Evolutionary conservation across 495 filamentous ascomycete species (phyloP), one percentile per base, ranked within the genome.

Genomic region (Talaromyces adpressus): DNA sequence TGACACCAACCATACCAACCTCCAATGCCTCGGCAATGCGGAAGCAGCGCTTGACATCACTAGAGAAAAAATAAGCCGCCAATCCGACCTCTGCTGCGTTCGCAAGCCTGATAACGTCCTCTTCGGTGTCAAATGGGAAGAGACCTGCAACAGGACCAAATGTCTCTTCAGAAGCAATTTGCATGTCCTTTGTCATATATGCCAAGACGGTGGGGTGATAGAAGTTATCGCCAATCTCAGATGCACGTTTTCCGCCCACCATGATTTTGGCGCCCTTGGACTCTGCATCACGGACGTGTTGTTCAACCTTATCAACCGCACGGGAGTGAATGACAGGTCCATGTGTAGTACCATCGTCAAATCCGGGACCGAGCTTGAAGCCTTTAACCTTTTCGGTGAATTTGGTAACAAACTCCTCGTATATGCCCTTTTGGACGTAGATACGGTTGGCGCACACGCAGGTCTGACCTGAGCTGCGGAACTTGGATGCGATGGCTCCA

Each of bases 91-190:
- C 81, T 4, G 85, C 77, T 16, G 79, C 70, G 70, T 93, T 93
- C 2, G 90, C 89, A 32, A 91, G 72, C 41, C 79, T 77, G 20
- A 93, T 81, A 1, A 91, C 90, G 67, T 93, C 90, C 58, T 87
- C 82, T 71, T 93, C 90, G 0, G 84, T 89, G n/a, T 84, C 78
- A 67, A 93, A 93, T 20, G 79, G 80, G 70, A 89, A 90, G 7
- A 93, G 68, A 2, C 85, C 89, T 0, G 89, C 89, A 6, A 93
- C 81, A 18, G 90, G 90, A 6, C 90, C 90, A 69, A 93, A 93
- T 0, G 89, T 92, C 73, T 93, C 90, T 67, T 93, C 90, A 1
- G 66, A 70, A 11, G 86, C 82, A 36, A 91, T 76, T 45, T 79
- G 79, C 89, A 92, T 92, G 6, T 87, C 83, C 60, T 76, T 79